Evolutionary conservation across 164 flowering plant genomes (phyloP).

Genomic region (Stephania japonica): DNA sequence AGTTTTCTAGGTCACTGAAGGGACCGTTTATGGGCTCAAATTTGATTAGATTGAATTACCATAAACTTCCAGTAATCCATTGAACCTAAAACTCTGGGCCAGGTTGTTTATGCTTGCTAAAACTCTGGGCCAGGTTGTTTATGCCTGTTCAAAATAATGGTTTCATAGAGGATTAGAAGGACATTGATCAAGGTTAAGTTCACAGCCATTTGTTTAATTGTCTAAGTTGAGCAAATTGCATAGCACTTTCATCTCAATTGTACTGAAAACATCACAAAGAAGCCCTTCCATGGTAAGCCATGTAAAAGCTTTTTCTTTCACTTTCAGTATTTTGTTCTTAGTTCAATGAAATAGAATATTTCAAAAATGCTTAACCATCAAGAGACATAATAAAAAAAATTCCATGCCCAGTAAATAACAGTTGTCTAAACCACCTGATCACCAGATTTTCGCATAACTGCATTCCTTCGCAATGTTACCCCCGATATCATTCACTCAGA

Average conservation of each 20-base stretch:
- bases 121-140: neutral
- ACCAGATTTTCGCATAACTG: constrained; percentile 55
- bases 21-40: neutral
- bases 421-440: constrained; percentile 39
- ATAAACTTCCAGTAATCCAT: neutral
- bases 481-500: constrained; percentile 56
- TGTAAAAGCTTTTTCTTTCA: neutral
- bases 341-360: neutral
- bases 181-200: neutral
- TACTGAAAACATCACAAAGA: neutral
- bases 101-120: too few relatives aligned
- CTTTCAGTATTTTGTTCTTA: neutral
- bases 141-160: neutral
- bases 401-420: neutral
- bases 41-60: neutral
- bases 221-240: neutral
- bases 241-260: neutral
- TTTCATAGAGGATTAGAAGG: neutral
- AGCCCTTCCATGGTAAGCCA: neutral
- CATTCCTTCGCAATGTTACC: constrained; percentile 68
- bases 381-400: neutral
- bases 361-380: neutral
- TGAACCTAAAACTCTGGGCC: neutral
- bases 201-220: neutral
- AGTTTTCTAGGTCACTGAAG: too few relatives aligned